Evolutionary conservation across 1,284 basidiomycete species (phyloP).

Genomic region (Sporisorium exsertum): DNA sequence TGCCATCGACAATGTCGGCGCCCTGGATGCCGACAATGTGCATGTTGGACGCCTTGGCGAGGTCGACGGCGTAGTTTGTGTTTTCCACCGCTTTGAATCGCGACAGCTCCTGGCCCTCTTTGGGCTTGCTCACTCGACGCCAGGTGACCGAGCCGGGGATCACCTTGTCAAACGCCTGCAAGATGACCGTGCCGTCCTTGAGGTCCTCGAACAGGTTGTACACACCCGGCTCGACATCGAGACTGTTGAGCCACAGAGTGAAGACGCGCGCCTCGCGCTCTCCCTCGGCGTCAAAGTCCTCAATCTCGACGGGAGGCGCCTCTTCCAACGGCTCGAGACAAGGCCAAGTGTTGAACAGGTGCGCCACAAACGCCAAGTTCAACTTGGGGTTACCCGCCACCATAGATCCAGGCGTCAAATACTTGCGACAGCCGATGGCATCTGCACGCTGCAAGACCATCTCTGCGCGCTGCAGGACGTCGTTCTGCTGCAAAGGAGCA

Average conservation of each 20-base stretch:
- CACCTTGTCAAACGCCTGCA: conserved; percentile 97
- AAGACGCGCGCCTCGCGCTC: conserved; percentile 98
- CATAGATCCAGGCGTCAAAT: conserved; percentile 90
- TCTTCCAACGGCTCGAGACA: conserved; percentile 81
- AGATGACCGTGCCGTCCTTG: conserved; percentile 86
- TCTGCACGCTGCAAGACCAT: conserved; percentile 93
- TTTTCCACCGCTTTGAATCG: conserved; percentile 98
- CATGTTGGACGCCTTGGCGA: conserved; percentile 91
- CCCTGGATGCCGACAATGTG: conserved; percentile 97
- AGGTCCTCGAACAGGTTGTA: conserved; percentile 97
- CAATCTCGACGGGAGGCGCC: conserved; percentile 78
- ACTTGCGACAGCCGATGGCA: conserved; percentile 92
- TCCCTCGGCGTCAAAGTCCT: conserved; percentile 98
- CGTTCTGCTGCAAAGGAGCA: conserved; percentile 86
- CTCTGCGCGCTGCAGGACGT: conserved; percentile 86
- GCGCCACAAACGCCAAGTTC: conserved; percentile 97
- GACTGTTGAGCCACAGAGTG: conserved; percentile 95
- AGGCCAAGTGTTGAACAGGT: conserved; percentile 97
- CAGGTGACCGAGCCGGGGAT: conserved; percentile 90
- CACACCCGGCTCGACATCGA: conserved; percentile 94
- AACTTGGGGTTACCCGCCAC: conserved; percentile 96
- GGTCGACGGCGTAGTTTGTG: conserved; percentile 94
- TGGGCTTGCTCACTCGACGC: conserved; percentile 93
- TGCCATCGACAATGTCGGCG: conserved; percentile 93
- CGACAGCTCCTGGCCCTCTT: conserved; percentile 82